Conservation (phyloP, 495 filamentous ascomycete species). For the Aspergillus taichungensis region DNA sequence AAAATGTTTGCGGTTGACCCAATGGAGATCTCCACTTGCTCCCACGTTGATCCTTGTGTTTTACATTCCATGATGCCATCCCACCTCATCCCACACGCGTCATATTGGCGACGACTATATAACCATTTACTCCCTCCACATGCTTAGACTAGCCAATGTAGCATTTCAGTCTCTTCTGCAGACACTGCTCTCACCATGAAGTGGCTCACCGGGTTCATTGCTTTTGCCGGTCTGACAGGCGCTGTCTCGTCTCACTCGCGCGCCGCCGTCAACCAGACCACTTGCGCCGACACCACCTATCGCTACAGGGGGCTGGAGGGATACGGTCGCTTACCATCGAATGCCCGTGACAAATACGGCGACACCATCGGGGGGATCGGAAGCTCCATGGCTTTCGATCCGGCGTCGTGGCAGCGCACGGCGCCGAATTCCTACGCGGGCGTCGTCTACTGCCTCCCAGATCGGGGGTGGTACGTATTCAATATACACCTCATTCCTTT, state of each 20-base stretch:
- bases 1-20: background rate
- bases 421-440: slow-evolving; percentile 50
- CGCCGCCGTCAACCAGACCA: slow-evolving; percentile 40
- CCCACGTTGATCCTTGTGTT: too few relatives aligned
- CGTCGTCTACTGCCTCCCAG: slow-evolving; percentile 56
- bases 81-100: too few relatives aligned
- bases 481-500: too few relatives aligned
- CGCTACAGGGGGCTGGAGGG: slow-evolving; percentile 63
- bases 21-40: too few relatives aligned
- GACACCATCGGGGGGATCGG: slow-evolving; percentile 68
- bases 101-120: too few relatives aligned
- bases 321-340: slow-evolving; percentile 53
- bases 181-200: too few relatives aligned
- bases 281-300: slow-evolving; percentile 57
- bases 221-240: background rate
- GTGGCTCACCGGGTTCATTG: too few relatives aligned
- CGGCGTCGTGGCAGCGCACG: slow-evolving; percentile 52
- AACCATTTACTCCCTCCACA: too few relatives aligned
- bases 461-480: slow-evolving; percentile 54
- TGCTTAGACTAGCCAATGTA: too few relatives aligned
- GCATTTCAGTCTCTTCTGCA: too few relatives aligned
- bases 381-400: slow-evolving; percentile 57
- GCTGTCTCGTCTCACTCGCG: background rate
- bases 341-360: slow-evolving; percentile 59
- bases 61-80: too few relatives aligned